Percentiles rank a stretch among this genome's conserved stretches.
Conservation (phyloP, 257 asterid species). For the Gynochthodes officinalis region DNA sequence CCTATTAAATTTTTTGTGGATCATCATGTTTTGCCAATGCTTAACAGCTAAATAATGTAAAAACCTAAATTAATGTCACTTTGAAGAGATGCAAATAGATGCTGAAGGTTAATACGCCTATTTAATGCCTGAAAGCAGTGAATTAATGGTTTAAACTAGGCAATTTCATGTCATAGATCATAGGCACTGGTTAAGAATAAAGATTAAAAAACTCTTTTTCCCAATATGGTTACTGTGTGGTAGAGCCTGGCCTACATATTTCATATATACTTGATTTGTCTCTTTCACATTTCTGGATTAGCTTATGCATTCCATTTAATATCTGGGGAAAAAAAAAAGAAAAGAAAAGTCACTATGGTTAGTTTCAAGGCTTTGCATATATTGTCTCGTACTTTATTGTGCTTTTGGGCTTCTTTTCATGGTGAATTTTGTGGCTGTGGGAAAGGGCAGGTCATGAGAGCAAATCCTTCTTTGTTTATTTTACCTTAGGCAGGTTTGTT, state of each 20-base stretch:
- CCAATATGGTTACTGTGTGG: neutral
- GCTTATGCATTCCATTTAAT: neutral
- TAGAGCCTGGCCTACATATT: neutral
- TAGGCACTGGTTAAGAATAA: neutral
- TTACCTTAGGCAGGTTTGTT: no score
- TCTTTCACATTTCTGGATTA: neutral
- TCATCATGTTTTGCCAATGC: no score
- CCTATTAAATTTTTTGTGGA: no score
- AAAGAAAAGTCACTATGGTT: no score
- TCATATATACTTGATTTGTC: neutral
- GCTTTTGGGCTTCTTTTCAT: neutral
- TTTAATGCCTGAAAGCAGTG: neutral
- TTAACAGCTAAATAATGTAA: neutral
- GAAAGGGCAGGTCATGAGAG: no score
- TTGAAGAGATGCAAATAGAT: neutral
- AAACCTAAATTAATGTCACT: neutral
- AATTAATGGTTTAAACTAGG: neutral
- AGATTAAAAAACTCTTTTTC: neutral
- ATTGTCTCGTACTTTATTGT: neutral
- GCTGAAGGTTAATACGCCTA: neutral
- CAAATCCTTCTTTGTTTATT: no score
- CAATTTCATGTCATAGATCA: neutral
- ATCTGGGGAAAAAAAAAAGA: no score
- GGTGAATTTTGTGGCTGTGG: no score
- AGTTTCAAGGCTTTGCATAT: no score